These are phyloP conservation scores for Mucor indicus DNA, from an alignment of 371 early-diverging fungal genomes.

Conservation along the genomic window DNA sequence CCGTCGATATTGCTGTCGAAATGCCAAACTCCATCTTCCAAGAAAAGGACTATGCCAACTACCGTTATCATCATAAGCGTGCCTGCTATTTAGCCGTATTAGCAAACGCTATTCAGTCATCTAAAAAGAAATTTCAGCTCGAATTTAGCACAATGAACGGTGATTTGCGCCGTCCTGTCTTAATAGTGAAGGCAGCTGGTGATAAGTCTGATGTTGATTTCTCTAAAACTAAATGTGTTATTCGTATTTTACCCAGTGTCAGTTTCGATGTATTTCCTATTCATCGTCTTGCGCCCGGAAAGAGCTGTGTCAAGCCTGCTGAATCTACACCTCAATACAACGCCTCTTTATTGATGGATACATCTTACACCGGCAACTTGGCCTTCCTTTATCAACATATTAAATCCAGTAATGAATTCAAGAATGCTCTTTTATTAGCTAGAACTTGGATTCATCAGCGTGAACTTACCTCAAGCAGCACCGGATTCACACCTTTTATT, in stretches of 20 bases:
- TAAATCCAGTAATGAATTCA: conserved; percentile 70
- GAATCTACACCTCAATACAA: conserved; percentile 91
- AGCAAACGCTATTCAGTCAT: conserved; percentile 47
- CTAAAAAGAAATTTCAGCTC: conserved; percentile 53
- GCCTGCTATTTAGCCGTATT: conserved; percentile 84
- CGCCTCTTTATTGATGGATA: conserved; percentile 77
- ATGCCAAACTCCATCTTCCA: conserved; percentile 88
- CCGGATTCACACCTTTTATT: conserved; percentile 73
- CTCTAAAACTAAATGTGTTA: conserved; percentile 57
- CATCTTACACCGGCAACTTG: conserved; percentile 69
- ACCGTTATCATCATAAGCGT: conserved; percentile 93
- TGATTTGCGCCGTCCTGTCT: conserved; percentile 76
- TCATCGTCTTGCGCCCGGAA: conserved; percentile 74
- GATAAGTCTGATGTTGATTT: conserved; percentile 60
- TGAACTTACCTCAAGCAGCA: conserved; percentile 35
- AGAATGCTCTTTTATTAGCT: conserved; percentile 74
- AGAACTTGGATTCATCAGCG: conserved; percentile 88
- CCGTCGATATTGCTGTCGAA: conserved; percentile 89
- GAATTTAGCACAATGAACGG: conserved; percentile 64
- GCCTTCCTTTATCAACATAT: conserved; percentile 75
- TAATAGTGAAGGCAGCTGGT: conserved; percentile 60
- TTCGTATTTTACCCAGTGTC: conserved; percentile 81
- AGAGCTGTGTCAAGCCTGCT: conserved; percentile 77
- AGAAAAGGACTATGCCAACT: conserved; percentile 92
- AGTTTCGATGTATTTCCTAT: conserved; percentile 60